Conservation (phyloP, 345 rosid species). For the Brassica nigra region DNA sequence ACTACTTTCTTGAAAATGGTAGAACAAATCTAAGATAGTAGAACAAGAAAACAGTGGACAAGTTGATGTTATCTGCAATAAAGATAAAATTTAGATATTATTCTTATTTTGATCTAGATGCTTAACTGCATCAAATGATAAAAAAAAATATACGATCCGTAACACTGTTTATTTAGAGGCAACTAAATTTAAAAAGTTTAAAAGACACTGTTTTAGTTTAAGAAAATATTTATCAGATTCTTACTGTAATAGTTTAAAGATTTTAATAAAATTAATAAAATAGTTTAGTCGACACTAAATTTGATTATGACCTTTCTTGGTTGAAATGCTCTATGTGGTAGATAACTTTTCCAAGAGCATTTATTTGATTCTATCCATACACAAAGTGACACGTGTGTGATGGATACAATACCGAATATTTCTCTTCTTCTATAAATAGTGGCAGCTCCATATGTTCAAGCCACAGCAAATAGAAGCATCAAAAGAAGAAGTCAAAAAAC, state of each 20-base stretch:
- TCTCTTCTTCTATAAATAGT: constrained; percentile 32
- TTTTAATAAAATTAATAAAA: background rate
- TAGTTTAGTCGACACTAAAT: background rate
- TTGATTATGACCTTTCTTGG: background rate
- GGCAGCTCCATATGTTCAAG: background rate
- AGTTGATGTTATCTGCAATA: background rate
- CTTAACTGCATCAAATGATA: background rate
- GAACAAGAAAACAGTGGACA: background rate
- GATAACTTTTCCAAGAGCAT: background rate
- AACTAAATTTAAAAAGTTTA: background rate
- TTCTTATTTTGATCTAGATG: background rate
- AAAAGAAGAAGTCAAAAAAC: background rate
- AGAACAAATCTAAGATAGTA: background rate
- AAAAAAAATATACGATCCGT: background rate
- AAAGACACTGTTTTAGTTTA: background rate
- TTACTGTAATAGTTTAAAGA: background rate
- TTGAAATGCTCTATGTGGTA: constrained; percentile 14
- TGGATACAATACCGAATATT: background rate
- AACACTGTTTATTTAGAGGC: background rate
- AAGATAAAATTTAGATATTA: too few relatives aligned
- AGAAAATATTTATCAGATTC: background rate
- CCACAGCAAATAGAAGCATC: constrained; percentile 9
- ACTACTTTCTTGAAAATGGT: background rate
- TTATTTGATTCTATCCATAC: background rate
- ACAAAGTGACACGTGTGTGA: constrained; percentile 36